A percentile compares a stretch with the other conserved stretches of the same genome.
Conservation (phyloP, 805 yeast genomes). For the Ogataea nitratoaversa region DNA sequence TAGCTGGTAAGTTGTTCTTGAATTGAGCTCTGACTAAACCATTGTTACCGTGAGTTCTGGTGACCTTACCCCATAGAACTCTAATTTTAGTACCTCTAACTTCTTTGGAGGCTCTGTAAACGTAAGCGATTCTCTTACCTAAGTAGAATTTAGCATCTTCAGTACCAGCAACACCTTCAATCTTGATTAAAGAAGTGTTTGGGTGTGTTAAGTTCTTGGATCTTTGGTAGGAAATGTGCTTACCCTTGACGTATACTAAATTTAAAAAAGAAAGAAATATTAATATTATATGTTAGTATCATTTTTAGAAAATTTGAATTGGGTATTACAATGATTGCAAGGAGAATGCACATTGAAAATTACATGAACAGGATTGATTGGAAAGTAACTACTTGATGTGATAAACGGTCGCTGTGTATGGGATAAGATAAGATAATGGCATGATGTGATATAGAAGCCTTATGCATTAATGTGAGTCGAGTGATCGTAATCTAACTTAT, state of each 20-base stretch:
- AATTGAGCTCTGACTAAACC: slow-evolving; percentile 99
- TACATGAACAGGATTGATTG: too few relatives aligned
- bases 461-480: too few relatives aligned
- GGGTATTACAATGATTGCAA: too few relatives aligned
- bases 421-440: too few relatives aligned
- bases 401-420: too few relatives aligned
- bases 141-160: slow-evolving; percentile 98
- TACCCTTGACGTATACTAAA: slow-evolving; percentile 98
- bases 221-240: slow-evolving; percentile 99
- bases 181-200: slow-evolving; percentile 91
- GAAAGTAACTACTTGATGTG: too few relatives aligned
- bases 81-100: slow-evolving; percentile 98
- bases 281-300: slow-evolving; percentile 20
- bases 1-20: slow-evolving; percentile 98
- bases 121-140: slow-evolving; percentile 99
- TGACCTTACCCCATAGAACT: slow-evolving; percentile 99
- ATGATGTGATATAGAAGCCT: too few relatives aligned
- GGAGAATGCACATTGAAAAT: too few relatives aligned
- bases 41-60: slow-evolving; percentile 98
- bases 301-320: too few relatives aligned
- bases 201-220: slow-evolving; percentile 98
- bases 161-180: slow-evolving; percentile 90
- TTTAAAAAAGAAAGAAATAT: slow-evolving; percentile 4
- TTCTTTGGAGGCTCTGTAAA: slow-evolving; percentile 98
- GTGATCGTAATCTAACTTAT: too few relatives aligned